A percentile compares a stretch with the other conserved stretches of the same genome.
Conservation (phyloP, 129 eudicot genomes). For the Erigeron canadensis region DNA sequence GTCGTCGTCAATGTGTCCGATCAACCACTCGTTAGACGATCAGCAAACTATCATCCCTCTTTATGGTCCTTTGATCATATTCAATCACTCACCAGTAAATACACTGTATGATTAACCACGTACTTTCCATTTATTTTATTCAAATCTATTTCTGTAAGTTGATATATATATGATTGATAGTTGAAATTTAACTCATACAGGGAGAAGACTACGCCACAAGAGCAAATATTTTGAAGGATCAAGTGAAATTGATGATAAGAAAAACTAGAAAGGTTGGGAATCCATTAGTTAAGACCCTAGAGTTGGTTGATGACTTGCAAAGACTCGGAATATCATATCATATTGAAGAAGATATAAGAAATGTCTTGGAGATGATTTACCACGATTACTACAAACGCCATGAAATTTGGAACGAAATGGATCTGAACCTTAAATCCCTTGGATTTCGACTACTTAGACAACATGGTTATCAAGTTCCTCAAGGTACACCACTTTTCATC, state of each 20-base stretch:
- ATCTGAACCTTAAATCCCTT: slow-evolving; percentile 26
- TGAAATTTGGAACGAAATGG: slow-evolving; percentile 7
- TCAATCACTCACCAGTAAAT: slow-evolving; percentile 15
- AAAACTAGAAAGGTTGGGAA: not conserved
- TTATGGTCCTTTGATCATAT: slow-evolving; percentile 13
- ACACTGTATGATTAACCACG: not conserved
- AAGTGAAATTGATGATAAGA: slow-evolving; percentile 6
- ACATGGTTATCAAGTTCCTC: slow-evolving; percentile 24
- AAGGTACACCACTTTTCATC: slow-evolving; percentile 16
- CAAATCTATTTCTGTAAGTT: not conserved
- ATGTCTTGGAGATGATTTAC: slow-evolving; percentile 23
- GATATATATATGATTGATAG: not conserved
- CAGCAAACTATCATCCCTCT: slow-evolving; percentile 22
- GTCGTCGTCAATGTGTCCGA: not conserved
- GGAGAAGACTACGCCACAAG: not conserved
- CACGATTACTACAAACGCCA: not conserved
- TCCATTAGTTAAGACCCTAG: not conserved
- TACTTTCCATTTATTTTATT: not conserved
- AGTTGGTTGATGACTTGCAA: slow-evolving; percentile 32
- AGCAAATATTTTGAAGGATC: slow-evolving; percentile 8
- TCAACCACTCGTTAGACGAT: not conserved
- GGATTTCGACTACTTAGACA: slow-evolving; percentile 36
- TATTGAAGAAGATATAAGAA: slow-evolving; percentile 28
- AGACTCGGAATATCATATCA: slow-evolving; percentile 40
- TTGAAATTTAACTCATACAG: not conserved